These are phyloP conservation scores for Russula abietina DNA, from an alignment of 768 basidiomycete genomes.

Conservation along the genomic window DNA sequence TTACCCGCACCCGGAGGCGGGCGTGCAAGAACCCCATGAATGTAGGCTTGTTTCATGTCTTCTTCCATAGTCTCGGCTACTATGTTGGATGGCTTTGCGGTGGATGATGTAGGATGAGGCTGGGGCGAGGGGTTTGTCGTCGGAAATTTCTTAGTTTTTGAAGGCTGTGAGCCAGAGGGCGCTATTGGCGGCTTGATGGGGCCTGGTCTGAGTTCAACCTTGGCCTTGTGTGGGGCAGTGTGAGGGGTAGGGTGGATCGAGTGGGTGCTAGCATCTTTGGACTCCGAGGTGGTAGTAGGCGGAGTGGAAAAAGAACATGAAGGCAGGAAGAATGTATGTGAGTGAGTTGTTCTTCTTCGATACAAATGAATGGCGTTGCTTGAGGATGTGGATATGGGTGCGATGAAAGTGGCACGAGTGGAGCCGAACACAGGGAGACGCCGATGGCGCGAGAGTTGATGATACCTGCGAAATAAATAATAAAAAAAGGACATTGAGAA, in stretches of 20 bases:
- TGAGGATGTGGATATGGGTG: not conserved
- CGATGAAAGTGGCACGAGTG: not conserved
- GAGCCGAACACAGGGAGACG: not conserved
- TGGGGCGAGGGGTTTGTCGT: slow-evolving; percentile 26
- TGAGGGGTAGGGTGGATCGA: slow-evolving; percentile 28
- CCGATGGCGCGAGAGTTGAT: not conserved
- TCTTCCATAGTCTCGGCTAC: slow-evolving; percentile 50
- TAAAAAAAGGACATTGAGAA: not conserved
- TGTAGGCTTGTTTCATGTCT: slow-evolving; percentile 59
- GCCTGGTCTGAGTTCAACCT: slow-evolving; percentile 58
- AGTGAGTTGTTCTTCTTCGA: not conserved
- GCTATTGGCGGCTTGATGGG: slow-evolving; percentile 45
- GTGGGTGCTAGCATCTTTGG: slow-evolving; percentile 26
- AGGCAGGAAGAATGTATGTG: not conserved
- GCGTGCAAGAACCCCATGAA: slow-evolving; percentile 62
- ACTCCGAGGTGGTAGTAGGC: slow-evolving; percentile 26
- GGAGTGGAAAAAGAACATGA: slow-evolving; percentile 31
- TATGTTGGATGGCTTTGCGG: slow-evolving; percentile 17
- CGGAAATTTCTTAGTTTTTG: slow-evolving; percentile 18
- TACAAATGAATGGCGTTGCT: not conserved
- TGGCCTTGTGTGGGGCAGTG: slow-evolving; percentile 34
- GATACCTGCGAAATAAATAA: slow-evolving; percentile 7
- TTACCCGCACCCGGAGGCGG: slow-evolving; percentile 57
- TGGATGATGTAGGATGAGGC: slow-evolving; percentile 14
- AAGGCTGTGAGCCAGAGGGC: slow-evolving; percentile 26